Evolutionary conservation across 345 rosid genomes (phyloP).

Genomic region (Crucihimalaya himalaica): DNA sequence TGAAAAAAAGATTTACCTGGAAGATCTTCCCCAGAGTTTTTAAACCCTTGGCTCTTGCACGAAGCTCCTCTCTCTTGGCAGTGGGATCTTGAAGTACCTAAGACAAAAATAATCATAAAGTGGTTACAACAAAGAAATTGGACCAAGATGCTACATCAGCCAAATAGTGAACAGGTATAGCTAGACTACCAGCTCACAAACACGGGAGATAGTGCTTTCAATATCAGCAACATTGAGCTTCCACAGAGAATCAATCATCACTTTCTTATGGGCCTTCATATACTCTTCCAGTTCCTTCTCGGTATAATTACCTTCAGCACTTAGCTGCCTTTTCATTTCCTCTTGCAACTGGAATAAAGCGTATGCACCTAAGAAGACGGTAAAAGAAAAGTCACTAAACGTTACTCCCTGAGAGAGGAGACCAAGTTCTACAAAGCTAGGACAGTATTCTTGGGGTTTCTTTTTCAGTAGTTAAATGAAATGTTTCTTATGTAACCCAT

Average conservation of each 20-base stretch:
- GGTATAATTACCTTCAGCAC: conserved; percentile 81
- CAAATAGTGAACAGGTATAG: conserved; percentile 17
- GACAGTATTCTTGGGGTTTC: conserved; percentile 11
- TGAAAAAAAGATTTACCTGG: conserved; percentile 56
- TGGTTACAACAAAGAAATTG: conserved; percentile 6
- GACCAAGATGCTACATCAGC: conserved; percentile 30
- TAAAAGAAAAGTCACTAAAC: background rate
- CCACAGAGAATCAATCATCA: conserved; percentile 96
- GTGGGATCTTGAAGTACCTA: conserved; percentile 96
- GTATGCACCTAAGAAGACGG: conserved; percentile 69
- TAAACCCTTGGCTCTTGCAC: conserved; percentile 88
- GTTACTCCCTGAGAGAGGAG: conserved; percentile 12
- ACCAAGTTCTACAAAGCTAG: conserved; percentile 12
- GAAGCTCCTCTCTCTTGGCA: conserved; percentile 85
- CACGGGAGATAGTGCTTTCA: conserved; percentile 88
- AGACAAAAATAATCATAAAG: background rate
- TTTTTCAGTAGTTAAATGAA: conserved; percentile 7
- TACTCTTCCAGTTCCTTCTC: conserved; percentile 94
- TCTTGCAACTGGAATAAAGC: conserved; percentile 97
- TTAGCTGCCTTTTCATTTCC: conserved; percentile 97
- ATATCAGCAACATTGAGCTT: conserved; percentile 98
- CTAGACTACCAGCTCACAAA: conserved; percentile 85
- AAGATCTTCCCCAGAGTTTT: conserved; percentile 93
- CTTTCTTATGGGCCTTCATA: conserved; percentile 82
- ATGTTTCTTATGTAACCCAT: background rate